Percentiles rank a stretch among this genome's conserved stretches.
Conservation (phyloP, 2,329 filamentous ascomycete species). For the Orbilia oligospora region DNA sequence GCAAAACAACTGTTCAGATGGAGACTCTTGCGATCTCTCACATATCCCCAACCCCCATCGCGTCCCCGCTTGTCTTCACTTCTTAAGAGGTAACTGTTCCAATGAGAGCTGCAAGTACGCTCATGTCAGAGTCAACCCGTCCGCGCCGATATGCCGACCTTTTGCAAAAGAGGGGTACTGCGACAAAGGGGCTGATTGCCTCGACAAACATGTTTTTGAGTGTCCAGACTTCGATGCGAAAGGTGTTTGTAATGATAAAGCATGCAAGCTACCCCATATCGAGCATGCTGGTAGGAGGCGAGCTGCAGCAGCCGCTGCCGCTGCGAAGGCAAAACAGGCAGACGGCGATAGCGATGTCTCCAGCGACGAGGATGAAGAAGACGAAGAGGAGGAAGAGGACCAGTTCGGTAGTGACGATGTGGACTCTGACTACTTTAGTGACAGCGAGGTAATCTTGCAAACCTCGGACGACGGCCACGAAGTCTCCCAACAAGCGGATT, state of each 20-base stretch:
- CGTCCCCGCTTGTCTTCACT: constrained; percentile 90
- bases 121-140: constrained; percentile 83
- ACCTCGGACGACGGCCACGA: constrained; percentile 67
- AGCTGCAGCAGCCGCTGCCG: constrained; percentile 70
- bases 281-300: constrained; percentile 86
- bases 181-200: constrained; percentile 81
- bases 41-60: constrained; percentile 87
- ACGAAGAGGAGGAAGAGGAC: constrained; percentile 77
- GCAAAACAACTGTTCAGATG: constrained; percentile 81
- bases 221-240: constrained; percentile 96
- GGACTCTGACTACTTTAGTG: constrained; percentile 75
- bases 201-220: constrained; percentile 88
- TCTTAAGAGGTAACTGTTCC: constrained; percentile 88
- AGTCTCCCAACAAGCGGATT: constrained; percentile 72
- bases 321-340: constrained; percentile 65
- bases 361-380: constrained; percentile 71
- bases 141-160: constrained; percentile 82
- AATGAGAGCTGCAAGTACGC: constrained; percentile 89
- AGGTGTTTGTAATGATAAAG: constrained; percentile 83
- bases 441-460: constrained; percentile 70
- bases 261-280: constrained; percentile 88
- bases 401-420: constrained; percentile 81
- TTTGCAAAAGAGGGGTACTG: constrained; percentile 94
- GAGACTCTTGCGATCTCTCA: constrained; percentile 88
- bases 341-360: constrained; percentile 65